A percentile compares a stretch with the other conserved stretches of the same genome.
phyloP scores from a whole-genome alignment of 108 stramenopile genomes.

The Stephanodiscus triporus region DNA sequence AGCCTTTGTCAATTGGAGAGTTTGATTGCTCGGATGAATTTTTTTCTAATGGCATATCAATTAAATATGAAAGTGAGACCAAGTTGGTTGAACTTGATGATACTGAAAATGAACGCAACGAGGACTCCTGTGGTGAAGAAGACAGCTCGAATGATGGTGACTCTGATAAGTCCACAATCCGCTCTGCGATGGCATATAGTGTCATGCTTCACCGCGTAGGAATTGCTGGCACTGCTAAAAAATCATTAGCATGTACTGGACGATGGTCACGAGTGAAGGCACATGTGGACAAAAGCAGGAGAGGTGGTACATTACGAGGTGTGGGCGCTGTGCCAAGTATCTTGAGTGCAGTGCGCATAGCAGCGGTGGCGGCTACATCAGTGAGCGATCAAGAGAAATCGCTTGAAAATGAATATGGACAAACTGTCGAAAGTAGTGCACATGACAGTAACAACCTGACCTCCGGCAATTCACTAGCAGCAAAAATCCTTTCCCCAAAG shows the following conservation, averaged over 20 bases:
- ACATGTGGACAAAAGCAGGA: constrained; percentile 20
- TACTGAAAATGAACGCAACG: background rate
- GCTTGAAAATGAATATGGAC: constrained; percentile 4
- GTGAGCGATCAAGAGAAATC: background rate
- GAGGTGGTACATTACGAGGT: background rate
- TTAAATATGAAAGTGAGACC: background rate
- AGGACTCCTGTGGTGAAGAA: background rate
- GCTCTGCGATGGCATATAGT: constrained; percentile 20
- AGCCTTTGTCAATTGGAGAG: background rate
- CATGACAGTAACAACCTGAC: constrained; percentile 2
- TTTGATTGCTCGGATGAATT: background rate
- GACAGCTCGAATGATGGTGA: background rate
- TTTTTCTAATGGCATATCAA: background rate
- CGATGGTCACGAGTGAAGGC: constrained; percentile 25
- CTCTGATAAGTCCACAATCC: constrained; percentile 10
- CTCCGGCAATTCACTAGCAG: background rate
- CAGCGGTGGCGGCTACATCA: constrained; percentile 27
- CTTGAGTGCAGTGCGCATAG: constrained; percentile 42
- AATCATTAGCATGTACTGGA: constrained; percentile 21
- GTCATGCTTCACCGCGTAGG: constrained; percentile 30
- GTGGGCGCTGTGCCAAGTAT: constrained; percentile 33
- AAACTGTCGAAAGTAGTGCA: background rate
- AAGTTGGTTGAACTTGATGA: constrained; percentile 19
- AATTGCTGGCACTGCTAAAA: constrained; percentile 15
- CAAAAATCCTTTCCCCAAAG: background rate